Evolutionary conservation across 495 filamentous ascomycete species (phyloP).

Genomic region (Physcia stellaris): DNA sequence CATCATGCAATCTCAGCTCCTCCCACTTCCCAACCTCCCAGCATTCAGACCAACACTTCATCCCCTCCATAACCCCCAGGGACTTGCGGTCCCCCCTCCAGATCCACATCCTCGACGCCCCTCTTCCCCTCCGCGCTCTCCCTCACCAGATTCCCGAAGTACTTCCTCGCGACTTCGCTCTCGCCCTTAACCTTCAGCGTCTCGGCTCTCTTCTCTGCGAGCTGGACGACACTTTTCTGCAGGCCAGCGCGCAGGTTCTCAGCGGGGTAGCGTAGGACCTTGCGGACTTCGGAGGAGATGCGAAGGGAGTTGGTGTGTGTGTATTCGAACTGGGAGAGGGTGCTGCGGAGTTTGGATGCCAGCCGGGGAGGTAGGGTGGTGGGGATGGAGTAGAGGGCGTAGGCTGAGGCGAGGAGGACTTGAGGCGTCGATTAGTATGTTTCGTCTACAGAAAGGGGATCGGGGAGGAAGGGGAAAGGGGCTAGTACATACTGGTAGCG

Average conservation of each 20-base stretch:
- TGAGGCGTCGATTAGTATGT: conserved; percentile 23
- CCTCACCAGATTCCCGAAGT: conserved; percentile 74
- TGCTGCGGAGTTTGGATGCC: conserved; percentile 64
- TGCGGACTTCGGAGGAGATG: conserved; percentile 69
- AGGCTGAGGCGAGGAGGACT: conserved; percentile 62
- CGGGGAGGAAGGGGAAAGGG: not conserved
- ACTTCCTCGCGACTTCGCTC: conserved; percentile 66
- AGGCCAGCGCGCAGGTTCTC: conserved; percentile 67
- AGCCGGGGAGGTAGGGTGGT: conserved; percentile 77
- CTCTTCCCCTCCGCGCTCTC: conserved; percentile 57
- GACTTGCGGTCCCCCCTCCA: conserved; percentile 50
- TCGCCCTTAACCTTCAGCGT: conserved; percentile 60
- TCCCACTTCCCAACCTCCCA: too few relatives aligned
- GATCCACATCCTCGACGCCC: conserved; percentile 66
- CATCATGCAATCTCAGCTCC: too few relatives aligned
- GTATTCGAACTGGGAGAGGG: conserved; percentile 74
- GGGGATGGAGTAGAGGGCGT: conserved; percentile 75
- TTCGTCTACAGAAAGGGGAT: not conserved
- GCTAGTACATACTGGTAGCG: conserved; percentile 59
- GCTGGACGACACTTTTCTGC: conserved; percentile 68
- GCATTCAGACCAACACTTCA: too few relatives aligned
- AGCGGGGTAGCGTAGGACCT: conserved; percentile 73
- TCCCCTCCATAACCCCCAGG: too few relatives aligned
- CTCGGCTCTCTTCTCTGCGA: conserved; percentile 63
- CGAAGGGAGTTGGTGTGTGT: conserved; percentile 76